Percentiles rank a stretch among this genome's conserved stretches.
phyloP scores from a whole-genome alignment of 768 basidiomycete species.

The Xanthoconium stramineum region DNA sequence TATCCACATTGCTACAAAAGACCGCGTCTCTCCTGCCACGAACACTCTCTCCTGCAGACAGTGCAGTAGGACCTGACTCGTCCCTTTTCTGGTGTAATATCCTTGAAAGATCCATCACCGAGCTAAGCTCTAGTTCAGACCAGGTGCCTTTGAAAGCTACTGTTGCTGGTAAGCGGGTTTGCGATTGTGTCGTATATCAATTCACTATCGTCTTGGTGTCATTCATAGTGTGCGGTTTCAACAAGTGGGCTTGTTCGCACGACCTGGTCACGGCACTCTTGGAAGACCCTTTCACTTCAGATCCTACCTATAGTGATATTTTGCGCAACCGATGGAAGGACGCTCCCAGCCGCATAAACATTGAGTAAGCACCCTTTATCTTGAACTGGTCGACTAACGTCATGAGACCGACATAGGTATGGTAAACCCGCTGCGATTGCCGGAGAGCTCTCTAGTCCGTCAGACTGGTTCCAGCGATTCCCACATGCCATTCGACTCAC shows the following conservation, averaged over 20 bases:
- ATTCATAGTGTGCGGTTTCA: slow-evolving; percentile 52
- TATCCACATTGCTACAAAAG: slow-evolving; percentile 50
- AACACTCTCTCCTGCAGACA: slow-evolving; percentile 31
- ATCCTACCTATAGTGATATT: slow-evolving; percentile 38
- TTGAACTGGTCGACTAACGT: neutral
- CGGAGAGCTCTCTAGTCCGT: slow-evolving; percentile 39
- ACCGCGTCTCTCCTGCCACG: slow-evolving; percentile 45
- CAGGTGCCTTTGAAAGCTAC: slow-evolving; percentile 37
- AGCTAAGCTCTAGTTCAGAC: slow-evolving; percentile 32
- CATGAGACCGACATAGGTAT: slow-evolving; percentile 14
- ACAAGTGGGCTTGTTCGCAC: slow-evolving; percentile 49
- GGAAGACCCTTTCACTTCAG: slow-evolving; percentile 65
- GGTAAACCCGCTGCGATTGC: slow-evolving; percentile 19
- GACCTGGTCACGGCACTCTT: slow-evolving; percentile 69
- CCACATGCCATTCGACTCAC: slow-evolving; percentile 46
- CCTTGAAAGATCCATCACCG: slow-evolving; percentile 32
- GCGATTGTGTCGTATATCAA: neutral
- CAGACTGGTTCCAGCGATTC: slow-evolving; percentile 58
- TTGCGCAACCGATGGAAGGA: slow-evolving; percentile 52
- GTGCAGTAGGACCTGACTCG: slow-evolving; percentile 28
- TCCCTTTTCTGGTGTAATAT: slow-evolving; percentile 46
- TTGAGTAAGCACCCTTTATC: slow-evolving; percentile 23
- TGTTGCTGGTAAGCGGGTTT: slow-evolving; percentile 43
- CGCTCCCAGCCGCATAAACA: slow-evolving; percentile 20
- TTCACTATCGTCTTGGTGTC: neutral